These are phyloP conservation scores for Raffaelea arxii DNA, from an alignment of 2,329 filamentous ascomycete genomes.

Conservation along the genomic window DNA sequence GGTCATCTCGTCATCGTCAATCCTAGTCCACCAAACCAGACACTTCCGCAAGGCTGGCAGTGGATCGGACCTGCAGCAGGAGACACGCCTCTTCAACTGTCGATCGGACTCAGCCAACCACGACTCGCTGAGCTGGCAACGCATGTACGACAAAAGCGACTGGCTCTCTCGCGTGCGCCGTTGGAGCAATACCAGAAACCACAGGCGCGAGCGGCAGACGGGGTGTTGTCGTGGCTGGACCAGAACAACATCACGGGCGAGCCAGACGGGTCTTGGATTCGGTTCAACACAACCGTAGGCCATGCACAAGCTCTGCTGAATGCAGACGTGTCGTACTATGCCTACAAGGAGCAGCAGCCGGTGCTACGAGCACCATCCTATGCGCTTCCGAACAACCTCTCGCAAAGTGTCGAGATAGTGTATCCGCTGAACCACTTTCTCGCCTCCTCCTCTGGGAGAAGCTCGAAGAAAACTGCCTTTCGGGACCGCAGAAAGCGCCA, in stretches of 20 bases:
- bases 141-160: neutral
- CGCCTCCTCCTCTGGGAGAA: neutral
- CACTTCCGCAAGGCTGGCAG: conserved; percentile 5
- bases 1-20: too few species aligned
- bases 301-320: conserved; percentile 30
- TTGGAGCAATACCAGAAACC: conserved; percentile 26
- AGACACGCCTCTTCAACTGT: conserved; percentile 1
- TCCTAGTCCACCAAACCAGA: too few species aligned
- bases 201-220: conserved; percentile 20
- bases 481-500: neutral
- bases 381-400: conserved; percentile 29
- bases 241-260: conserved; percentile 25
- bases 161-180: conserved; percentile 24
- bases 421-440: conserved; percentile 40
- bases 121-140: conserved; percentile 2
- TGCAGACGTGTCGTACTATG: conserved; percentile 30
- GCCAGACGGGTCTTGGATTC: conserved; percentile 30
- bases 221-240: conserved; percentile 32
- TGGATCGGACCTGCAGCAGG: neutral
- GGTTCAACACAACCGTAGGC: conserved; percentile 29
- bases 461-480: neutral
- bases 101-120: conserved; percentile 9
- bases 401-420: conserved; percentile 32
- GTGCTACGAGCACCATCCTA: conserved; percentile 36
- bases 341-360: conserved; percentile 23